Percentiles rank a stretch among this genome's conserved stretches.
These are phyloP conservation scores for Daldinia loculata DNA, from an alignment of 495 filamentous ascomycete genomes.

Conservation along the genomic window DNA sequence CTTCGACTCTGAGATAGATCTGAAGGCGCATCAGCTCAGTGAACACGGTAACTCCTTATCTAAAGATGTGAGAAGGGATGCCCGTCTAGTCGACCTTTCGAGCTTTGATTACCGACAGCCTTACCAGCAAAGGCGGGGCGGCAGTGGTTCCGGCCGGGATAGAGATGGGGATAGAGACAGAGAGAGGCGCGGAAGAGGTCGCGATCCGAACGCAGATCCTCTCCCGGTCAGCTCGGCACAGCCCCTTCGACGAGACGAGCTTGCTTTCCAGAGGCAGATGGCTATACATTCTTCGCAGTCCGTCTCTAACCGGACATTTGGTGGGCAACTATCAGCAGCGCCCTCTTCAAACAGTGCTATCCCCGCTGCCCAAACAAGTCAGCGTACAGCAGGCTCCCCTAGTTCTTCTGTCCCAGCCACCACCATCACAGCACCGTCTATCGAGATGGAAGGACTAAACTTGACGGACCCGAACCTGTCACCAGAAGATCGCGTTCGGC, in stretches of 20 bases:
- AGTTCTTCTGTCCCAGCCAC: slow-evolving; percentile 25
- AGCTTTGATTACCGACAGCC: slow-evolving; percentile 79
- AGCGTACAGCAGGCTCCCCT: slow-evolving; percentile 8
- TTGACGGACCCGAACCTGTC: slow-evolving; percentile 59
- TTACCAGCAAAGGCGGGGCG: slow-evolving; percentile 69
- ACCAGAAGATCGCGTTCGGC: slow-evolving; percentile 80
- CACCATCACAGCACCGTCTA: slow-evolving; percentile 15
- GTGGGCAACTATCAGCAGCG: slow-evolving; percentile 72
- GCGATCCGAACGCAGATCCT: slow-evolving; percentile 76
- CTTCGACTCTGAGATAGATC: slow-evolving; percentile 90
- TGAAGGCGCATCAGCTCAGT: slow-evolving; percentile 87
- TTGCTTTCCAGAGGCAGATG: slow-evolving; percentile 92
- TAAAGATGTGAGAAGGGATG: slow-evolving; percentile 86
- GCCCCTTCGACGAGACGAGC: slow-evolving; percentile 82
- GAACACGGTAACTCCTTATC: slow-evolving; percentile 77
- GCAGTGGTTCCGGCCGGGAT: slow-evolving; percentile 53
- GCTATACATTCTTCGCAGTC: slow-evolving; percentile 89
- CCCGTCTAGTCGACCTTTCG: slow-evolving; percentile 85
- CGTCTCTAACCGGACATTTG: slow-evolving; percentile 78
- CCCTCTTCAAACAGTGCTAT: slow-evolving; percentile 38
- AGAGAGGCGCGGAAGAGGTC: slow-evolving; percentile 59
- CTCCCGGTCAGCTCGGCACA: slow-evolving; percentile 81
- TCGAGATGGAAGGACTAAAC: slow-evolving; percentile 51
- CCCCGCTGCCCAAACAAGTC: slow-evolving; percentile 22
- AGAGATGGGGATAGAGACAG: slow-evolving; percentile 51